Base-by-base conservation (phyloP, 2,329 filamentous ascomycete species). In the Simplicillium sp. region DNA sequence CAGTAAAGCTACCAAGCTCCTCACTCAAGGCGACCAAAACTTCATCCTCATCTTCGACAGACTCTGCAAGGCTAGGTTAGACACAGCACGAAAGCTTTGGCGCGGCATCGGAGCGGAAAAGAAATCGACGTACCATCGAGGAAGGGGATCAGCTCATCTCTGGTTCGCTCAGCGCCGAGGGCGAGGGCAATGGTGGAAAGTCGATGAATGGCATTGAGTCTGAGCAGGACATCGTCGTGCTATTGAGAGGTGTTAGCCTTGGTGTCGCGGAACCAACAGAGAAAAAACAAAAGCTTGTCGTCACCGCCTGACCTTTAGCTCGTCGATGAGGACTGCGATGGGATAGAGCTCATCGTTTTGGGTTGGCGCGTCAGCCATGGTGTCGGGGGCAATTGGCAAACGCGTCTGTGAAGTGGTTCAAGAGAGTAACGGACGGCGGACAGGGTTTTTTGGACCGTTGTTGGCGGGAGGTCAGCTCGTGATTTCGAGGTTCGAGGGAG, bases 271-370 rank as follows among this genome's bases (percentile, higher is more conserved):
- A 25, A 25, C 20, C 20, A 25, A 25, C 20, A 9, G 20, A 25
- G 20, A 25, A 25, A 25, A 25, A 25, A 5, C 5, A 25, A 25
- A 25, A 25, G 20, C 6, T 25, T 25, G 20, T 25, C 48, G 47
- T 53, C 46, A 52, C 47, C 49, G 51, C 57, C 66, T 57, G 78
- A 95, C 89, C 87, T 96, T 98, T 60, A 98, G 77, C 79, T 98
- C 92, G 67, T 98, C 92, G 68, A 98, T 98, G 68, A 98, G 82
- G 54, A 98, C 92, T 61, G 94, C 92, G 74, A 98, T 98, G 64
- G 92, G 92, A 68, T 97, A 98, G 59, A 98, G 88, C 82, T 97
- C 94, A 71, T 98, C 92, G 66, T 84, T 94, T 73, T 90, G 81
- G 68, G 83, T 86, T 65, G 82, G 77, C 69, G 83, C 84, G 71